These are phyloP conservation scores for Drechmeria coniospora DNA, from an alignment of 2,329 filamentous ascomycete species.

Conservation along the genomic window DNA sequence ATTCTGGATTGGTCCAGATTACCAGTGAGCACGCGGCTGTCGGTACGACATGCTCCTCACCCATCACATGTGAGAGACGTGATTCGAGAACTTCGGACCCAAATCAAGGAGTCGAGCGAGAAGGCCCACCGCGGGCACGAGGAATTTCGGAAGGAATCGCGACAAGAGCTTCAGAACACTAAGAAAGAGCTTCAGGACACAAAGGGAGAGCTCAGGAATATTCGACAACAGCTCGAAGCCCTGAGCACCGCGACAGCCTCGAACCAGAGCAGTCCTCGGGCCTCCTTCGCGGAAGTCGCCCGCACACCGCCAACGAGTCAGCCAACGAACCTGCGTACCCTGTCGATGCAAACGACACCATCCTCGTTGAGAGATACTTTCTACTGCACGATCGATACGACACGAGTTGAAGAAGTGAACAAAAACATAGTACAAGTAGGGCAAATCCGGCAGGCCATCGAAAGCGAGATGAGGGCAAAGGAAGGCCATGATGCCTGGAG, in stretches of 20 bases:
- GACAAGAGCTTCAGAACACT: not conserved
- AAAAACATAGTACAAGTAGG: not conserved
- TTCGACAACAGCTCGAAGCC: not conserved
- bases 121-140: not conserved
- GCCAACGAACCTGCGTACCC: not conserved
- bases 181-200: not conserved
- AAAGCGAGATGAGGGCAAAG: not conserved
- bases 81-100: not conserved
- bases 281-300: not conserved
- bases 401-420: not conserved
- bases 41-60: too few relatives aligned
- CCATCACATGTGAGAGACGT: too few relatives aligned
- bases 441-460: not conserved
- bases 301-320: slow-evolving; percentile 1
- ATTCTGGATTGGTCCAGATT: not conserved
- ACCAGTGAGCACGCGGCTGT: not conserved
- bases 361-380: not conserved
- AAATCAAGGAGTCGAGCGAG: not conserved
- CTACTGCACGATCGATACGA: not conserved
- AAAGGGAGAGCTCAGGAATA: not conserved
- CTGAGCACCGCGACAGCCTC: not conserved
- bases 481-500: not conserved
- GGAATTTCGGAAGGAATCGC: not conserved
- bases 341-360: not conserved
- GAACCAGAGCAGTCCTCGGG: not conserved